Conservation (phyloP, 139 green algal genomes). For the Ettlia oleoabundans region DNA sequence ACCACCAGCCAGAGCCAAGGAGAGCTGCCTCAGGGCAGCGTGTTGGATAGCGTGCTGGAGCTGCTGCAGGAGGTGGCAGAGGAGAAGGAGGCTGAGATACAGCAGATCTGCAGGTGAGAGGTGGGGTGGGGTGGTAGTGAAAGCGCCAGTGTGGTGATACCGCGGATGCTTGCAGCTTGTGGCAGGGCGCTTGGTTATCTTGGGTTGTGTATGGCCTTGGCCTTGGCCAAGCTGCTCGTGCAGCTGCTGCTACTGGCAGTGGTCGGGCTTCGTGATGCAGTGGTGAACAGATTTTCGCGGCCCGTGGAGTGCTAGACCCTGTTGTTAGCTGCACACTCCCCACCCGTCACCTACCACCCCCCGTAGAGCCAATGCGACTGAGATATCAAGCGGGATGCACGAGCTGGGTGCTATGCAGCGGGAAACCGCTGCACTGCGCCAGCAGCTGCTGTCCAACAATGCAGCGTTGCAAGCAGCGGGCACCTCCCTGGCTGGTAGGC, state of each 20-base stretch:
- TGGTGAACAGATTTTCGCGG: too few species aligned
- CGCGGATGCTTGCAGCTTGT: too few species aligned
- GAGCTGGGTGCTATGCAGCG: conserved; percentile 59
- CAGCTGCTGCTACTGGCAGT: too few species aligned
- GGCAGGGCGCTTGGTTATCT: too few species aligned
- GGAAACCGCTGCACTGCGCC: conserved; percentile 41
- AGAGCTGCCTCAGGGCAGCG: not conserved
- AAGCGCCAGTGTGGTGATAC: too few species aligned
- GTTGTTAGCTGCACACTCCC: too few species aligned
- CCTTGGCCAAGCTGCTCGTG: not conserved
- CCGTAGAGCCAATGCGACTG: conserved; percentile 51
- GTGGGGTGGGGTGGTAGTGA: not conserved
- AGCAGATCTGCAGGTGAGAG: conserved; percentile 54
- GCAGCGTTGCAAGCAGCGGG: conserved; percentile 51
- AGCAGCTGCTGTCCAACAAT: conserved; percentile 40
- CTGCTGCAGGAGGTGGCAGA: conserved; percentile 52
- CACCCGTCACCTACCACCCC: not conserved
- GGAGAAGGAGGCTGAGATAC: conserved; percentile 56
- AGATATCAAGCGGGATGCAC: conserved; percentile 63
- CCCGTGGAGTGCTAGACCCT: too few species aligned
- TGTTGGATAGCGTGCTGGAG: conserved; percentile 18
- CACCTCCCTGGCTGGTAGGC: conserved; percentile 3
- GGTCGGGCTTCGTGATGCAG: too few species aligned
- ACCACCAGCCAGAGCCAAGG: conserved; percentile 10
- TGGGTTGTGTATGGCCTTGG: too few species aligned